Conservation (phyloP, 371 early-diverging fungal species). For the Mucor plumbeus region DNA sequence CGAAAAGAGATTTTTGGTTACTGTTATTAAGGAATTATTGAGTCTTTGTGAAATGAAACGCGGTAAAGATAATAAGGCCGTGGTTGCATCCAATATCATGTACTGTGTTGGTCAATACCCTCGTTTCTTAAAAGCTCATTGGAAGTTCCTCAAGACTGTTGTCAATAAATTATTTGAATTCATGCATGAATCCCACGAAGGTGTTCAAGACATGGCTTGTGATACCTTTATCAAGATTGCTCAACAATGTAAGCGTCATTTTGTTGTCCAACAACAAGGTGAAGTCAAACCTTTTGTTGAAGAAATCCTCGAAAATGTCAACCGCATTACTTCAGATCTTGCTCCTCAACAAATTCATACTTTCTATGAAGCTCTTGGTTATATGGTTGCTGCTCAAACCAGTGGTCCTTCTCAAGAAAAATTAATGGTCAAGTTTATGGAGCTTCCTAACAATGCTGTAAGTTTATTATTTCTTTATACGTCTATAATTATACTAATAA, state of each 20-base stretch:
- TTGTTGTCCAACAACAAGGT: conserved; percentile 86
- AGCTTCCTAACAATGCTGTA: conserved; percentile 83
- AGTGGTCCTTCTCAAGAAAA: conserved; percentile 74
- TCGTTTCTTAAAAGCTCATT: conserved; percentile 97
- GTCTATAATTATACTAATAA: no score
- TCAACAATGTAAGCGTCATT: conserved; percentile 96
- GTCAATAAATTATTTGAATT: conserved; percentile 99
- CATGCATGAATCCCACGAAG: conserved; percentile 99
- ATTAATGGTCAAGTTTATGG: conserved; percentile 86
- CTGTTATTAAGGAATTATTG: conserved; percentile 96
- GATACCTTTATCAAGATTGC: conserved; percentile 99
- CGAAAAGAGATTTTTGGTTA: conserved; percentile 98
- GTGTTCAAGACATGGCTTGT: conserved; percentile 99
- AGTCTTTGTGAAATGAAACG: conserved; percentile 92
- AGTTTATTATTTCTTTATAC: conserved; percentile 19
- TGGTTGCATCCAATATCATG: conserved; percentile 99
- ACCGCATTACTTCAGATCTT: conserved; percentile 86
- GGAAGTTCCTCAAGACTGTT: conserved; percentile 99
- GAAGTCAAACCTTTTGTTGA: conserved; percentile 92
- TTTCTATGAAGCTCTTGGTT: conserved; percentile 96
- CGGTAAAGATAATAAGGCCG: conserved; percentile 99
- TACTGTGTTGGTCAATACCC: conserved; percentile 99
- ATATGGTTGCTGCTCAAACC: conserved; percentile 92
- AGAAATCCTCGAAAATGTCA: conserved; percentile 84
- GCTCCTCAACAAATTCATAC: conserved; percentile 92